A percentile compares a stretch with the other conserved stretches of the same genome.
These are phyloP conservation scores for Chalciporus piperatus DNA, from an alignment of 768 basidiomycete species.

Conservation along the genomic window DNA sequence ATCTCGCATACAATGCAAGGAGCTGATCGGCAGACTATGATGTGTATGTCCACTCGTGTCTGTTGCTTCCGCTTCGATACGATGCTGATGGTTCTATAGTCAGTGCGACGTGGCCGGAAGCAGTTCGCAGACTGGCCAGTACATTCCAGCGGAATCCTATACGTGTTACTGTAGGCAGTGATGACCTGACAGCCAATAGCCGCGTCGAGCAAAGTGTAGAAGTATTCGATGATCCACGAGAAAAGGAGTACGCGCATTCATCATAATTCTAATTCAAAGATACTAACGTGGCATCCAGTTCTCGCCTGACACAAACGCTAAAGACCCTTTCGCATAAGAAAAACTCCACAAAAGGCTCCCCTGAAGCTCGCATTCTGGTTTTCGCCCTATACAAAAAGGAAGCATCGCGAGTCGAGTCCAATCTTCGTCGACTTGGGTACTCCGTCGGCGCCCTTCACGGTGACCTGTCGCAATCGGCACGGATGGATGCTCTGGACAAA, in stretches of 20 bases:
- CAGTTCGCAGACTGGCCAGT: constrained; percentile 82
- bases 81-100: constrained; percentile 43
- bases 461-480: constrained; percentile 81
- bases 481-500: constrained; percentile 80
- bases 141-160: constrained; percentile 86
- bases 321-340: constrained; percentile 59
- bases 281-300: constrained; percentile 35
- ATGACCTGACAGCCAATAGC: constrained; percentile 92
- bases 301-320: constrained; percentile 58
- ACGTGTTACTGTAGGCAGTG: constrained; percentile 91
- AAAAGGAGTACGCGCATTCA: constrained; percentile 71
- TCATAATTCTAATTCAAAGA: neutral
- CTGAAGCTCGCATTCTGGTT: constrained; percentile 74
- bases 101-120: constrained; percentile 98
- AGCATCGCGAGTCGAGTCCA: constrained; percentile 83
- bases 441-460: constrained; percentile 83
- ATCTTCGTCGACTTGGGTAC: constrained; percentile 72
- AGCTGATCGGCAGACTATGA: constrained; percentile 82
- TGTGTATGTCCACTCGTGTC: constrained; percentile 60
- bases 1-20: constrained; percentile 71
- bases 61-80: neutral
- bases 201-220: constrained; percentile 92
- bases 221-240: constrained; percentile 80
- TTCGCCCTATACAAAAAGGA: constrained; percentile 99
- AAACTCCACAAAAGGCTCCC: constrained; percentile 43